phyloP scores from a whole-genome alignment of 2,329 filamentous ascomycete species.

The Diplodia sapinea region DNA sequence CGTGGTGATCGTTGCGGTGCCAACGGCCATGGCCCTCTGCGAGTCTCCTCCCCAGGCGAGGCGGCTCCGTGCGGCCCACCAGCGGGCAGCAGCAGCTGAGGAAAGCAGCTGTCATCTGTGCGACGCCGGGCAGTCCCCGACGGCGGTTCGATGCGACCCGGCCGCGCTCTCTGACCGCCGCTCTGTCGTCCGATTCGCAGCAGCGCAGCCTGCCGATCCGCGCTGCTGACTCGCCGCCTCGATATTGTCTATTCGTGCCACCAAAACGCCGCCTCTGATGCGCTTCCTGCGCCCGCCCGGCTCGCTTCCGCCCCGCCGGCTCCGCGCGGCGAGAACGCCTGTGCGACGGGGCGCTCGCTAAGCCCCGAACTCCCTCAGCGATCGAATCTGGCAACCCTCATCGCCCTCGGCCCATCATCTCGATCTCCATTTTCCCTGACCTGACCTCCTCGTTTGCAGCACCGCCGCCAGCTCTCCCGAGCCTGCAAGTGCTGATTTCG shows the following conservation, averaged over 20 bases:
- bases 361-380: constrained; percentile 4
- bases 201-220: constrained; percentile 8
- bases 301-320: neutral
- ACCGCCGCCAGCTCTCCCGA: neutral
- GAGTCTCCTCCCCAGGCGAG: constrained; percentile 5
- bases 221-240: constrained; percentile 16
- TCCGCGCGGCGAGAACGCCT: constrained; percentile 2
- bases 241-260: constrained; percentile 13
- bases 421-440: neutral
- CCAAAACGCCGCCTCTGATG: neutral
- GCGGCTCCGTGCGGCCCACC: constrained; percentile 14
- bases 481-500: neutral
- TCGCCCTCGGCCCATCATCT: neutral
- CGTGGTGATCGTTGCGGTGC: constrained; percentile 21
- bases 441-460: neutral
- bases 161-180: constrained; percentile 27
- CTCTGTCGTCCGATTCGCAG: constrained; percentile 27
- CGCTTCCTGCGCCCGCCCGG: neutral
- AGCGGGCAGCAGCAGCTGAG: neutral
- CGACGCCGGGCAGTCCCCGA: constrained; percentile 8
- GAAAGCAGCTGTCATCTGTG: constrained; percentile 14
- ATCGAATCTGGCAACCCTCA: constrained; percentile 10
- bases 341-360: constrained; percentile 13
- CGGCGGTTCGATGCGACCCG: constrained; percentile 27
- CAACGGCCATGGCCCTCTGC: neutral